phyloP scores from a whole-genome alignment of 805 yeast genomes.

The Saccharomycopsis selenospora region DNA sequence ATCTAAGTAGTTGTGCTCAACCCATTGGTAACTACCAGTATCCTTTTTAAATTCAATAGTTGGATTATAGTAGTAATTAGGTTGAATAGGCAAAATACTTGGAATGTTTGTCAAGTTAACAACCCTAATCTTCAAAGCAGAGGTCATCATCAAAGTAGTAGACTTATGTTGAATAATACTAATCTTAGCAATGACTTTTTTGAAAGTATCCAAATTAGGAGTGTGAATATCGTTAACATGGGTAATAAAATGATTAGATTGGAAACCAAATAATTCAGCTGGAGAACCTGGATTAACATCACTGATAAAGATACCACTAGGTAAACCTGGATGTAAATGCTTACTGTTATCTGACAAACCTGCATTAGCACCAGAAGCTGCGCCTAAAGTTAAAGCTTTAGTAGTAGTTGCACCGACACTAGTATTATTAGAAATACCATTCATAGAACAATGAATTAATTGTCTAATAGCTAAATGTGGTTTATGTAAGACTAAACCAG shows the following conservation, averaged over 20 bases:
- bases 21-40: conserved; percentile 42
- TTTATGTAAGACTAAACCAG: conserved; percentile 20
- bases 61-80: conserved; percentile 32
- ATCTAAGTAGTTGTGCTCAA: conserved; percentile 31
- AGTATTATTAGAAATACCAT: conserved; percentile 20
- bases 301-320: conserved; percentile 20
- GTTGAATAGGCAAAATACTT: conserved; percentile 21
- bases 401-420: conserved; percentile 21
- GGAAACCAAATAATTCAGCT: conserved; percentile 20
- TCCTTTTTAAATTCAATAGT: conserved; percentile 54
- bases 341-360: conserved; percentile 14
- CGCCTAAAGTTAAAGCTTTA: conserved; percentile 19
- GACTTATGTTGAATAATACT: conserved; percentile 22
- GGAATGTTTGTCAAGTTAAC: conserved; percentile 21
- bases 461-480: conserved; percentile 22
- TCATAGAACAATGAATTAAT: conserved; percentile 20
- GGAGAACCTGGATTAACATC: conserved; percentile 22
- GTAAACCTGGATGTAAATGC: conserved; percentile 22
- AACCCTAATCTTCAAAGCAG: conserved; percentile 21
- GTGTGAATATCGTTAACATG: conserved; percentile 23
- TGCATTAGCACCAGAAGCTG: conserved; percentile 6
- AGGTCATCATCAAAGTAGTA: conserved; percentile 21
- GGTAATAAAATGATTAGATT: conserved; percentile 20
- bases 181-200: conserved; percentile 22
- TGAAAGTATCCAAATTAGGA: conserved; percentile 22